phyloP scores from a whole-genome alignment of 139 green algal species.

The Chara braunii region DNA sequence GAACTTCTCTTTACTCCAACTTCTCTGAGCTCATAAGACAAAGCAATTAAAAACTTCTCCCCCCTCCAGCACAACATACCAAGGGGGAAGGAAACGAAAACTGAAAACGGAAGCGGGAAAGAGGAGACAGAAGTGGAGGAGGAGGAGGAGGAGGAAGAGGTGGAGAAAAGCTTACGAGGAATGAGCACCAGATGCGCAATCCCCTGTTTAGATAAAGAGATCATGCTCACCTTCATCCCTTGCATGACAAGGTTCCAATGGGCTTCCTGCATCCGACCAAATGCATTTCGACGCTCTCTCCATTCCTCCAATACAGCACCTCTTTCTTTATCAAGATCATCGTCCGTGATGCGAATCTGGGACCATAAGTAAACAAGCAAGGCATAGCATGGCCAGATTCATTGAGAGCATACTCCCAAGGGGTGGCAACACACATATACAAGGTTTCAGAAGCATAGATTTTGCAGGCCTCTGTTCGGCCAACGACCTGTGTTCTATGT shows the following conservation, averaged over 20 bases:
- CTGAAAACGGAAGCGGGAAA: no score
- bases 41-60: no score
- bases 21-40: no score
- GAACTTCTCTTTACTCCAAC: no score
- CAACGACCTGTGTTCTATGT: no score
- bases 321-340: constrained; percentile 74
- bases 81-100: no score
- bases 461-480: no score
- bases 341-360: constrained; percentile 39
- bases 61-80: no score
- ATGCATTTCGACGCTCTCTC: constrained; percentile 54
- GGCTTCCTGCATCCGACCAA: constrained; percentile 58
- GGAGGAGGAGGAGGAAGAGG: constrained; percentile 7
- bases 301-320: constrained; percentile 83
- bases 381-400: no score
- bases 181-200: not conserved
- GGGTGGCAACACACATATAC: no score
- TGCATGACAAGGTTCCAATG: constrained; percentile 76
- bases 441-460: no score
- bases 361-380: not conserved
- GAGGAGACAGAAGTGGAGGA: not conserved
- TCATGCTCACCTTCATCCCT: constrained; percentile 32
- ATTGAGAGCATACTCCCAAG: no score
- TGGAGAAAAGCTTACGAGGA: not conserved
- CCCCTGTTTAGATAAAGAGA: not conserved